A percentile compares a stretch with the other conserved stretches of the same genome.
These are phyloP conservation scores for Fraxinus angustifolia DNA, from an alignment of 305 asterid genomes.

Conservation along the genomic window DNA sequence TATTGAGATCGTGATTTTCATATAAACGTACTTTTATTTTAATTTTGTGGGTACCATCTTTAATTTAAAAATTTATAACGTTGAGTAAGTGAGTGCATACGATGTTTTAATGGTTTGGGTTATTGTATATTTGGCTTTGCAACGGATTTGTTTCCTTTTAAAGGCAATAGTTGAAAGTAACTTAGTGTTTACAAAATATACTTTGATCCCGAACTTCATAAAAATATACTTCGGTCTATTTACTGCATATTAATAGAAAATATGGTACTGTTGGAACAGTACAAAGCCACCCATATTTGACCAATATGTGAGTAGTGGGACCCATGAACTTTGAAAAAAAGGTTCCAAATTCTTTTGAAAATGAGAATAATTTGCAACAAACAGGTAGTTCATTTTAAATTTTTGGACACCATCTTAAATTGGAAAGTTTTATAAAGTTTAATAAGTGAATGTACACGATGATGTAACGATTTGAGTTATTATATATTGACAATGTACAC, in stretches of 20 bases:
- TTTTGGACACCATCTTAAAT: neutral
- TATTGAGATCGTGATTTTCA: neutral
- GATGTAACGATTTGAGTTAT: neutral
- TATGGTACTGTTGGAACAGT: too few relatives aligned
- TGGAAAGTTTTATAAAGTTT: too few relatives aligned
- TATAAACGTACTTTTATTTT: neutral
- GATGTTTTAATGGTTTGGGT: neutral
- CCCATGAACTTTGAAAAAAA: too few relatives aligned
- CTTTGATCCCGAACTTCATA: neutral
- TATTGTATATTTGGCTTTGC: neutral
- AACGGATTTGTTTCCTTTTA: too few relatives aligned
- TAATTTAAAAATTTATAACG: too few relatives aligned
- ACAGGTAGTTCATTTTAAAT: neutral
- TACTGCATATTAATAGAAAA: too few relatives aligned
- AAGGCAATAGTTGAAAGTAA: neutral
- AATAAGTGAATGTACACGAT: neutral
- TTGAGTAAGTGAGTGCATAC: neutral
- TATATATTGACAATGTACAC: neutral
- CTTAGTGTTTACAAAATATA: too few relatives aligned
- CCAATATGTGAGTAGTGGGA: too few relatives aligned
- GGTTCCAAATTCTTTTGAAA: too few relatives aligned
- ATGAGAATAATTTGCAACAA: too few relatives aligned
- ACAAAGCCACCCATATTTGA: too few relatives aligned
- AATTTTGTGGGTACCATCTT: neutral
- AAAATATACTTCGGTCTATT: too few relatives aligned